A percentile compares a stretch with the other conserved stretches of the same genome.
These are phyloP conservation scores for Sclerospora graminicola DNA, from an alignment of 352 stramenopile species.

Conservation along the genomic window DNA sequence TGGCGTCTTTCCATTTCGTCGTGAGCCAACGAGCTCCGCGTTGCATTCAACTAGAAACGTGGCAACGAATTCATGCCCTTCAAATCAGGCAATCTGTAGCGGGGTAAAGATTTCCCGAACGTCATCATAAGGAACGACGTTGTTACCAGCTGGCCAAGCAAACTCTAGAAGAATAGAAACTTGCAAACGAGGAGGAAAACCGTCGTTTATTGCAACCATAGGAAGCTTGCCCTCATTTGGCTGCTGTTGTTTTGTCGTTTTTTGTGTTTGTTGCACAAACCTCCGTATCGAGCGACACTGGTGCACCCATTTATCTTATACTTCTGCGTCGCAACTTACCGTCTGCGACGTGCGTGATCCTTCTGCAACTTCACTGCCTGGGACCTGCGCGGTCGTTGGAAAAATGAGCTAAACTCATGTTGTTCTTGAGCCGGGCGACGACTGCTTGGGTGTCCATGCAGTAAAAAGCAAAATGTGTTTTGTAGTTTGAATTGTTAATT, in stretches of 20 bases:
- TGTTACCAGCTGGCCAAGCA: conserved; percentile 51
- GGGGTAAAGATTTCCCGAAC: conserved; percentile 65
- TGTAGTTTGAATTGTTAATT: too few species aligned
- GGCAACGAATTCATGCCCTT: conserved; percentile 56
- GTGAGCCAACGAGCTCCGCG: conserved; percentile 49
- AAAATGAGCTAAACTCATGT: too few species aligned
- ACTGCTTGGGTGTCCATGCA: too few species aligned
- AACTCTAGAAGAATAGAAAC: conserved; percentile 71
- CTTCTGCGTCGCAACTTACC: too few species aligned
- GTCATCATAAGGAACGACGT: conserved; percentile 37
- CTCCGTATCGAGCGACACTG: conserved; percentile 50
- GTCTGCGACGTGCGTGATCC: too few species aligned
- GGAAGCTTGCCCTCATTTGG: too few species aligned
- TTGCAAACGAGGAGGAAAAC: conserved; percentile 69
- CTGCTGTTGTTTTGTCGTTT: too few species aligned
- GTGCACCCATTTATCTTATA: conserved; percentile 56
- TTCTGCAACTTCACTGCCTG: too few species aligned
- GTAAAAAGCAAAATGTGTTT: too few species aligned
- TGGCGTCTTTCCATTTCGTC: conserved; percentile 58
- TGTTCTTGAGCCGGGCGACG: too few species aligned
- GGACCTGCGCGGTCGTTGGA: too few species aligned
- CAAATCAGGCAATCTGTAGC: conserved; percentile 69
- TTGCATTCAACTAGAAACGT: conserved; percentile 82
- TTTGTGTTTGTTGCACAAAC: conserved; percentile 19
- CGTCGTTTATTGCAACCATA: conserved; percentile 60